Conservation (phyloP, 352 stramenopile genomes). For the Blastocystis sp. region DNA sequence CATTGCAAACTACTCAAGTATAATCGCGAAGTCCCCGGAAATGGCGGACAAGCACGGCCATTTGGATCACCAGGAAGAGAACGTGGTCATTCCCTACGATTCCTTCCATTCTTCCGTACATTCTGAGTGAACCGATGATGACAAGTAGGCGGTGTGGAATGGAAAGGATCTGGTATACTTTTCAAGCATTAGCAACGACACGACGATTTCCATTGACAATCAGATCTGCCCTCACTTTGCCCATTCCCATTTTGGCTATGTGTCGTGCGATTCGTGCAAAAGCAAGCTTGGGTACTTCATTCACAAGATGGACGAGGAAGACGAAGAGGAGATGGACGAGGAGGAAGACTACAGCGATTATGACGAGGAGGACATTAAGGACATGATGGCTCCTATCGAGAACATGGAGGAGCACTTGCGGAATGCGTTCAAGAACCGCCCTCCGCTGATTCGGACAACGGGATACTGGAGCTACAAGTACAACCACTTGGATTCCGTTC, state of each 20-base stretch:
- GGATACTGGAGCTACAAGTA: constrained; percentile 56
- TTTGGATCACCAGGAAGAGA: constrained; percentile 5
- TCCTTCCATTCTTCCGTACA: constrained; percentile 12
- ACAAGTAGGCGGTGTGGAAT: constrained; percentile 18
- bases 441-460: neutral
- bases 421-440: neutral
- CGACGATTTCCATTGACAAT: neutral
- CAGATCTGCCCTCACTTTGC: constrained; percentile 18
- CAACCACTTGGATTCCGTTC: constrained; percentile 7
- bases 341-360: neutral
- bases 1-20: constrained; percentile 35
- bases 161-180: constrained; percentile 13
- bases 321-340: constrained; percentile 11
- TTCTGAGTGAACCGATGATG: constrained; percentile 1
- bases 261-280: constrained; percentile 26
- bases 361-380: constrained; percentile 33
- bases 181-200: neutral
- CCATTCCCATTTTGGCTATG: neutral
- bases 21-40: neutral
- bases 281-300: constrained; percentile 15
- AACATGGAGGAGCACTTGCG: neutral
- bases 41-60: neutral
- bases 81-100: constrained; percentile 4
- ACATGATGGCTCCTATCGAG: constrained; percentile 17
- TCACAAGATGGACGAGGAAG: constrained; percentile 5